Percentiles rank a stretch among this genome's conserved stretches.
Conservation (phyloP, 2,329 filamentous ascomycete genomes). For the Paraconiothyrium sp. region DNA sequence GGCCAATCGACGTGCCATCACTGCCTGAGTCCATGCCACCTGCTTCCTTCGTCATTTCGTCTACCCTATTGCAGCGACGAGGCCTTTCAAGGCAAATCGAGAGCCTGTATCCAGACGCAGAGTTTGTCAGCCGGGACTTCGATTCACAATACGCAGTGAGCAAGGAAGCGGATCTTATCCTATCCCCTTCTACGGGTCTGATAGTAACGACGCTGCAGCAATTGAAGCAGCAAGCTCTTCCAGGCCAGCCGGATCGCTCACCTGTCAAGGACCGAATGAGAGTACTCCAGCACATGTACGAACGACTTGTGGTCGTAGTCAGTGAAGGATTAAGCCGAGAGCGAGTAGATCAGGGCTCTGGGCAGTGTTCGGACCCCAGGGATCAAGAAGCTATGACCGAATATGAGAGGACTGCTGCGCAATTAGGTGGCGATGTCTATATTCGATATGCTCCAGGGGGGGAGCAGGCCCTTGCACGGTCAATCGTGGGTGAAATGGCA, state of each 20-base stretch:
- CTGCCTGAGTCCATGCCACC: slow-evolving; percentile 27
- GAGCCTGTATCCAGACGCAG: slow-evolving; percentile 58
- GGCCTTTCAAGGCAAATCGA: slow-evolving; percentile 62
- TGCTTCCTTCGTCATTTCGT: slow-evolving; percentile 63
- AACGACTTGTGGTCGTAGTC: slow-evolving; percentile 73
- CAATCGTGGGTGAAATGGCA: slow-evolving; percentile 43
- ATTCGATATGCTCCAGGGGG: slow-evolving; percentile 54
- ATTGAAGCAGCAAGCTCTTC: slow-evolving; percentile 75
- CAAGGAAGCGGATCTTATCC: slow-evolving; percentile 75
- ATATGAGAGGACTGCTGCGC: slow-evolving; percentile 61
- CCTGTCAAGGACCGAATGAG: slow-evolving; percentile 64
- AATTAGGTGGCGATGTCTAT: slow-evolving; percentile 51
- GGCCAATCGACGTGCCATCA: not conserved
- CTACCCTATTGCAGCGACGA: slow-evolving; percentile 57
- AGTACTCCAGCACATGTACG: slow-evolving; percentile 68
- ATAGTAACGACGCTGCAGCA: slow-evolving; percentile 76
- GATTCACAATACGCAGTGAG: slow-evolving; percentile 34
- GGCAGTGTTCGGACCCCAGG: slow-evolving; percentile 38
- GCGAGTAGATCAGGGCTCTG: slow-evolving; percentile 32
- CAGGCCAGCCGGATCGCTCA: slow-evolving; percentile 60
- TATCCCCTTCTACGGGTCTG: slow-evolving; percentile 75
- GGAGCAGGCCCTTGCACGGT: slow-evolving; percentile 49
- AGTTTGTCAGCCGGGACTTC: slow-evolving; percentile 71
- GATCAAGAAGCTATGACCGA: slow-evolving; percentile 60
- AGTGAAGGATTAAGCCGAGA: slow-evolving; percentile 54